Percentiles rank a stretch among this genome's conserved stretches.
Evolutionary conservation across 2,329 filamentous ascomycete species (phyloP).

Genomic region (Boeremia exigua): DNA sequence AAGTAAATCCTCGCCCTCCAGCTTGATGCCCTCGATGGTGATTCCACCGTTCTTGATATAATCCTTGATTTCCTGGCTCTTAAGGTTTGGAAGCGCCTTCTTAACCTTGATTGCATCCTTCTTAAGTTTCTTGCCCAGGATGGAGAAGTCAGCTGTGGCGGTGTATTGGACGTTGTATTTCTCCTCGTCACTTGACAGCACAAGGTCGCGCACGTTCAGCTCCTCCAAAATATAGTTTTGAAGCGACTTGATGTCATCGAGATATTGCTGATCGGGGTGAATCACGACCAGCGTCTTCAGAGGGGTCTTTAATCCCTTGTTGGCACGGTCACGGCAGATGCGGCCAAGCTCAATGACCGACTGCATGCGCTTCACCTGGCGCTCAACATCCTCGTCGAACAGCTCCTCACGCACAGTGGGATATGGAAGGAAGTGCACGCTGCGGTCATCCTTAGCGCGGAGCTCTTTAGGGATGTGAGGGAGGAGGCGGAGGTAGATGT

Average conservation of each 20-base stretch:
- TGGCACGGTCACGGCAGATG: conserved; percentile 82
- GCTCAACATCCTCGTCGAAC: conserved; percentile 85
- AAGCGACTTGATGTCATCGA: conserved; percentile 84
- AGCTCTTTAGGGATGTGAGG: conserved; percentile 79
- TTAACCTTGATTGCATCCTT: conserved; percentile 92
- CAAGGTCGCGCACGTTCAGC: conserved; percentile 84
- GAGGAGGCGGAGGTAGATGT: conserved; percentile 84
- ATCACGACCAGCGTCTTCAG: conserved; percentile 89
- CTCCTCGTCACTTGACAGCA: conserved; percentile 84
- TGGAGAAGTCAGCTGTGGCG: conserved; percentile 89
- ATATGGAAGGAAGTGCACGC: conserved; percentile 91
- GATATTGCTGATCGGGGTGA: conserved; percentile 79
- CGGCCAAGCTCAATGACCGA: conserved; percentile 90
- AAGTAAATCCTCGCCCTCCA: conserved; percentile 81
- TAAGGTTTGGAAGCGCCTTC: conserved; percentile 81
- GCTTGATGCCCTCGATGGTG: conserved; percentile 81
- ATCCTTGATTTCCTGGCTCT: conserved; percentile 78
- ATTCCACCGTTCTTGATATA: conserved; percentile 79
- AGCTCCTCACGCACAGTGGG: conserved; percentile 87
- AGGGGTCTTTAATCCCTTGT: conserved; percentile 87
- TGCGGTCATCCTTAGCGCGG: conserved; percentile 74
- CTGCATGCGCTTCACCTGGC: conserved; percentile 90
- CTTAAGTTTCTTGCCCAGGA: conserved; percentile 95
- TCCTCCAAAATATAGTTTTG: conserved; percentile 91
- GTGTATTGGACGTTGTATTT: conserved; percentile 93